Base-by-base conservation (phyloP, 1,139 yeast species). In the Cylindricascospora bacillispora region DNA sequence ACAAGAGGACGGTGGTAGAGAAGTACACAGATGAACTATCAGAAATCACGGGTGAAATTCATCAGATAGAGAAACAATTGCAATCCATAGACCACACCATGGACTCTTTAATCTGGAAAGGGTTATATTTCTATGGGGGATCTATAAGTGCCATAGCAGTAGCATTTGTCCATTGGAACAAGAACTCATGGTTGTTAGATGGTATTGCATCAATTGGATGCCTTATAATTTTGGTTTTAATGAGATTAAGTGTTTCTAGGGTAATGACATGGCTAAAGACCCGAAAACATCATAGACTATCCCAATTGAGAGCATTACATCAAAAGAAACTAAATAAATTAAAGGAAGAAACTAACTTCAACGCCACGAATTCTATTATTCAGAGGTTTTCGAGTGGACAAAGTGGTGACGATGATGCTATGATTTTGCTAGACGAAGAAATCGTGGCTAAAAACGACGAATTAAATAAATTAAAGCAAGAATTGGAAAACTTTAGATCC, bases 301-400 rank as follows among this genome's bases (percentile, higher is more conserved):
- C 58, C 31, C 38, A 44, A 6, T 56, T 77, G 37, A 62, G 64
- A 39, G 59, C 61, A 23, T 58, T 64, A 34, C 93, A 80, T 39
- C 60, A 63, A 35, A 62, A 60, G 18, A 77, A 78, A 53, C 66
- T 86, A 29, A 77, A 73, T 13, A 85, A 79, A 35, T 62, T 86
- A 55, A 86, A 86, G 55, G 70, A 73, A 36, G 65, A 70, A 43
- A 81, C 95, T 14, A 80, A 81, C 44, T 89, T 74, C 54, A 70
- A 78, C 44, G 67, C 77, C 13, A 82, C 95, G 1, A 74, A 72
- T 51, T 74, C 80, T 11, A 62, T 86, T 33, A 59, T 89, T 29
- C 70, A 65, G 32, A 65, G 85, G 43, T 85, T 73, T 45, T 73
- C 72, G 2, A 59, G 61, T 28, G 70, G 64, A 4, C 49, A 43